phyloP scores from a whole-genome alignment of 495 filamentous ascomycete species.

The Podospora sp. region DNA sequence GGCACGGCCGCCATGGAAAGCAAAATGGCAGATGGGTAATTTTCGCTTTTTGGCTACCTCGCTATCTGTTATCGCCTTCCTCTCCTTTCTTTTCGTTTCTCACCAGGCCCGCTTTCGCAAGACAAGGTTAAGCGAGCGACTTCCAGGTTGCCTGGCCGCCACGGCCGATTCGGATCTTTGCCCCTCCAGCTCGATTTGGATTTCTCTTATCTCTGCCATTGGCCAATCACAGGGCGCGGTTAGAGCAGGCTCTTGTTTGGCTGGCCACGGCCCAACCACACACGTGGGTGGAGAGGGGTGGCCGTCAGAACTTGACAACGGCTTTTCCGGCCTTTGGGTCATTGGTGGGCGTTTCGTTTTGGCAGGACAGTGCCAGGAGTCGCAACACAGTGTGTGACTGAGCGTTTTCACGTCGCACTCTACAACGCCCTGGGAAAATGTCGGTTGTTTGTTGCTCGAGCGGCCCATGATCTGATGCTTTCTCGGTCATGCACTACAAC shows the following conservation, averaged over 20 bases:
- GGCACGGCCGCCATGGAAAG: background rate
- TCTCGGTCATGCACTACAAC: slow-evolving; percentile 10
- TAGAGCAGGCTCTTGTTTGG: slow-evolving; percentile 4
- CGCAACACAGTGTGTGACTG: slow-evolving; percentile 14
- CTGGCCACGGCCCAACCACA: slow-evolving; percentile 17
- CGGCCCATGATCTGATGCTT: background rate
- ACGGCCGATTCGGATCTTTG: slow-evolving; percentile 2
- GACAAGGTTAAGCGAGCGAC: background rate
- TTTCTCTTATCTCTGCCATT: slow-evolving; percentile 19
- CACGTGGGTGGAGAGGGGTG: slow-evolving; percentile 12
- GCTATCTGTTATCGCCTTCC: background rate
- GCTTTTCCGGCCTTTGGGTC: slow-evolving; percentile 16
- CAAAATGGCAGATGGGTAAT: background rate
- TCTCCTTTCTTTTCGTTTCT: background rate
- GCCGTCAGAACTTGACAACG: background rate
- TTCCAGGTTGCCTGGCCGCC: background rate
- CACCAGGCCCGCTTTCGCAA: background rate
- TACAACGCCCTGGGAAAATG: background rate
- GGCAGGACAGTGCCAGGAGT: slow-evolving; percentile 5
- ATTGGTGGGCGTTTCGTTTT: slow-evolving; percentile 16
- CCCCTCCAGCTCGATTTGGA: slow-evolving; percentile 17
- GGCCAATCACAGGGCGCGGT: slow-evolving; percentile 6
- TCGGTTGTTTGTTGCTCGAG: background rate
- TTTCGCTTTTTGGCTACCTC: background rate
- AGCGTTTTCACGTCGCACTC: background rate